A percentile compares a stretch with the other conserved stretches of the same genome.
These are phyloP conservation scores for Cyclocybe aegerita DNA, from an alignment of 768 basidiomycete genomes.

Conservation along the genomic window DNA sequence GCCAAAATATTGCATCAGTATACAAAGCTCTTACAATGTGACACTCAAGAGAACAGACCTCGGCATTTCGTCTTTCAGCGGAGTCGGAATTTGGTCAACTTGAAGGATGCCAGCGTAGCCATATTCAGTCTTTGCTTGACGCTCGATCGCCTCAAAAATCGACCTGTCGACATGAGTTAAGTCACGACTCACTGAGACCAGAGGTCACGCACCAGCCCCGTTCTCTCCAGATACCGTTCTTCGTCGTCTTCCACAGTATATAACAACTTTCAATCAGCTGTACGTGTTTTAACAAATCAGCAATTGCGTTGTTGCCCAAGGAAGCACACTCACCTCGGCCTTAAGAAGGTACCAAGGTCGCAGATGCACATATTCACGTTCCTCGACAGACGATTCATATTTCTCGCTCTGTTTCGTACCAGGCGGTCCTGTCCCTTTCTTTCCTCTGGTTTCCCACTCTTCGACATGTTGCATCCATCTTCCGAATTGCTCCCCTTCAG, in stretches of 20 bases:
- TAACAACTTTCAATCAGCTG: conserved; percentile 56
- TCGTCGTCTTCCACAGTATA: conserved; percentile 52
- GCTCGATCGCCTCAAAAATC: conserved; percentile 48
- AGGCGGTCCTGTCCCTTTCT: conserved; percentile 22
- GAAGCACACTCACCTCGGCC: conserved; percentile 42
- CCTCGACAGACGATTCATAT: conserved; percentile 8
- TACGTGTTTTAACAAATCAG: not conserved
- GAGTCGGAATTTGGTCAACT: conserved; percentile 32
- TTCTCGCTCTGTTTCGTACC: conserved; percentile 18
- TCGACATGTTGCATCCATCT: conserved; percentile 40
- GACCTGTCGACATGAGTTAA: conserved; percentile 19
- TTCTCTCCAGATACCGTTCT: conserved; percentile 49
- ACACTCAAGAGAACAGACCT: conserved; percentile 33
- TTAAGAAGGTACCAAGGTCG: conserved; percentile 39
- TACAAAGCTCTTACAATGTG: not conserved
- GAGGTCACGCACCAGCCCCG: conserved; percentile 42
- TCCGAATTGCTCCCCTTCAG: conserved; percentile 25
- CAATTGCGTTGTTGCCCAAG: not conserved
- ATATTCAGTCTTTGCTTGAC: conserved; percentile 38
- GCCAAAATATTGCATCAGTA: not conserved
- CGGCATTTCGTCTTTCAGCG: conserved; percentile 48
- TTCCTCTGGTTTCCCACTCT: conserved; percentile 41
- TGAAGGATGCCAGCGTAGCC: conserved; percentile 45
- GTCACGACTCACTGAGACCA: not conserved
- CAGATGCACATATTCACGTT: conserved; percentile 38